These are phyloP conservation scores for Trypanosomatidae sp. DNA, from an alignment of 208 protist genomes.

Conservation along the genomic window DNA sequence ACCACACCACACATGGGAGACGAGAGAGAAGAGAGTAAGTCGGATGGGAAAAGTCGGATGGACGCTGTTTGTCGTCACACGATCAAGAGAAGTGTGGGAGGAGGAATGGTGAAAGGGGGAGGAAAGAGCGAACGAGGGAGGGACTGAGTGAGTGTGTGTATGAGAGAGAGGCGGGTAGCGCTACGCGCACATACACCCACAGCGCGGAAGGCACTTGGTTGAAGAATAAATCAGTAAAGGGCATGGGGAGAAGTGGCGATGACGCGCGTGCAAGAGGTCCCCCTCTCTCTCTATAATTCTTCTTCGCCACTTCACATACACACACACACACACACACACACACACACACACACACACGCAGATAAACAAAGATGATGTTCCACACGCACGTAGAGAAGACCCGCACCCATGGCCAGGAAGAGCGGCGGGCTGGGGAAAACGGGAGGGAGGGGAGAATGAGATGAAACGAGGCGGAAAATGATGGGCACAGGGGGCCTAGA, in stretches of 20 bases:
- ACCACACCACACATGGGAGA: neutral
- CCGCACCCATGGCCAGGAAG: neutral
- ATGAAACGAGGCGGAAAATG: neutral
- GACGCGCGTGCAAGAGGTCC: neutral
- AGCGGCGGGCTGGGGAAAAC: neutral
- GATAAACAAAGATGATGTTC: neutral
- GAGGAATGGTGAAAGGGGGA: neutral
- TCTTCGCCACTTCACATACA: neutral
- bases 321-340: neutral
- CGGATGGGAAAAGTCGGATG: neutral
- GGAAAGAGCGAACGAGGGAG: neutral
- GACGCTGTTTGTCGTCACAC: constrained; percentile 2
- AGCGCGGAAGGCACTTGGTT: neutral
- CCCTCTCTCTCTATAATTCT: neutral
- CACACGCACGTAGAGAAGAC: neutral
- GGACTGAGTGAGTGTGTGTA: neutral
- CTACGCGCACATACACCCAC: neutral
- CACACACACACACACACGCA: neutral
- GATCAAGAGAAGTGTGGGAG: neutral
- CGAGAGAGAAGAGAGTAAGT: neutral
- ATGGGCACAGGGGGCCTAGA: neutral
- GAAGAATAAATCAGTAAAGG: neutral
- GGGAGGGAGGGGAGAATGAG: neutral
- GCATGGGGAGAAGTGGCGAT: neutral
- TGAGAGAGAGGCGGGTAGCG: neutral